Conservation (phyloP, 169 alveolate genomes). For the Haemoproteus tartakovskyi region DNA sequence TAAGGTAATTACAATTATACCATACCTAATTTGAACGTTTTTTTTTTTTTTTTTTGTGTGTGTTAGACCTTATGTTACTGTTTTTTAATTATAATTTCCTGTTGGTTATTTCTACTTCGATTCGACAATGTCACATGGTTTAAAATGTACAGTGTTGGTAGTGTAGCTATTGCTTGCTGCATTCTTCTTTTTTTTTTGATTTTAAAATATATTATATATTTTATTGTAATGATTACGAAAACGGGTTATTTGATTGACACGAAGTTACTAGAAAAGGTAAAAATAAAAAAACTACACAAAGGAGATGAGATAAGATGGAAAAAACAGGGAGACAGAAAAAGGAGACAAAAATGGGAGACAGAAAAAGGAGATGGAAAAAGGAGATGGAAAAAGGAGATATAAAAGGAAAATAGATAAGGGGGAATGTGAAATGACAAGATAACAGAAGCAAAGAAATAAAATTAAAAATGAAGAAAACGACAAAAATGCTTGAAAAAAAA, state of each 20-base stretch:
- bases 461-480: no score
- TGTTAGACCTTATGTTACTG: slow-evolving; percentile 54
- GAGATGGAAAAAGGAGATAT: no score
- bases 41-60: not conserved
- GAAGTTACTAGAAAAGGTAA: slow-evolving; percentile 70
- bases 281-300: not conserved
- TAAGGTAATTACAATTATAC: no score
- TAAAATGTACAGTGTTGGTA: slow-evolving; percentile 66
- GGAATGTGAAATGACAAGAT: not conserved
- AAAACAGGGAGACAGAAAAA: not conserved
- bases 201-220: slow-evolving; percentile 61
- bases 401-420: not conserved
- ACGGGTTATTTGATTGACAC: slow-evolving; percentile 72
- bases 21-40: no score
- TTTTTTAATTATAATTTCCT: slow-evolving; percentile 66
- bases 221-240: slow-evolving; percentile 61
- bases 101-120: slow-evolving; percentile 69
- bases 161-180: slow-evolving; percentile 47
- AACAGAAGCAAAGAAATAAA: no score
- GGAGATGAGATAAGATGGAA: not conserved
- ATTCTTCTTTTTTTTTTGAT: slow-evolving; percentile 55
- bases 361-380: not conserved
- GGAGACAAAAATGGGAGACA: not conserved
- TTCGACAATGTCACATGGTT: slow-evolving; percentile 73
- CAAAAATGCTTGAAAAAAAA: no score